phyloP scores from a whole-genome alignment of 345 rosid genomes.

The Tarenaya hassleriana region DNA sequence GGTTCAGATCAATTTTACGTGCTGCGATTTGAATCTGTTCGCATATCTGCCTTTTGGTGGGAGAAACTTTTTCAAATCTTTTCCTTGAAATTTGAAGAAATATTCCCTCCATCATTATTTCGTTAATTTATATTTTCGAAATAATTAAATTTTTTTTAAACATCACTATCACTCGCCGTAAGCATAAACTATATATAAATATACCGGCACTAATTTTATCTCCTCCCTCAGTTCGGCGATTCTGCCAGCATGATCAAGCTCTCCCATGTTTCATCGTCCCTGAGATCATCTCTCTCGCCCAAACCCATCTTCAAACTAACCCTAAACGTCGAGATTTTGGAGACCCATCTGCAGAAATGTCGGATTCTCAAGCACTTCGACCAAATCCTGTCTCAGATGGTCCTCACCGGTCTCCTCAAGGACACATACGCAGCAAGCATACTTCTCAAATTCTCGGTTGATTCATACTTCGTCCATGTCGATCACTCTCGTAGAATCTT shows the following conservation, averaged over 20 bases:
- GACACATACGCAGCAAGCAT: conserved; percentile 46
- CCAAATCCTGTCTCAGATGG: conserved; percentile 48
- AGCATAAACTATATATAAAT: no score
- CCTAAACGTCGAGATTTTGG: conserved; percentile 36
- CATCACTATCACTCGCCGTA: no score
- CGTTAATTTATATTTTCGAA: not conserved
- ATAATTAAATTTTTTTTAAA: no score
- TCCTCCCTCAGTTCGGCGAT: not conserved
- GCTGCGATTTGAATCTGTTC: no score
- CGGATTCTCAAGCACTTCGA: conserved; percentile 35
- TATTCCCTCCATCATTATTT: no score
- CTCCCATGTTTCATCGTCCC: conserved; percentile 9
- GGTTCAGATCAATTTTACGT: conserved; percentile 1
- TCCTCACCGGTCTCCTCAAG: conserved; percentile 37
- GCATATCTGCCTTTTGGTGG: no score
- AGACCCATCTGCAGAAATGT: conserved; percentile 32
- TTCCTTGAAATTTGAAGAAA: no score
- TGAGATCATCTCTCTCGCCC: conserved; percentile 3
- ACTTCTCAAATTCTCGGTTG: conserved; percentile 40
- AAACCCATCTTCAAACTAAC: conserved; percentile 23
- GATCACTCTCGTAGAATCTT: conserved; percentile 35
- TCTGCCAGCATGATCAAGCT: conserved; percentile 1
- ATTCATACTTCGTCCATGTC: conserved; percentile 29
- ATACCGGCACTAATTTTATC: no score
- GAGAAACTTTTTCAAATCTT: no score